Evolutionary conservation across 345 rosid species (phyloP).

Genomic region (Eucalyptus rudis): DNA sequence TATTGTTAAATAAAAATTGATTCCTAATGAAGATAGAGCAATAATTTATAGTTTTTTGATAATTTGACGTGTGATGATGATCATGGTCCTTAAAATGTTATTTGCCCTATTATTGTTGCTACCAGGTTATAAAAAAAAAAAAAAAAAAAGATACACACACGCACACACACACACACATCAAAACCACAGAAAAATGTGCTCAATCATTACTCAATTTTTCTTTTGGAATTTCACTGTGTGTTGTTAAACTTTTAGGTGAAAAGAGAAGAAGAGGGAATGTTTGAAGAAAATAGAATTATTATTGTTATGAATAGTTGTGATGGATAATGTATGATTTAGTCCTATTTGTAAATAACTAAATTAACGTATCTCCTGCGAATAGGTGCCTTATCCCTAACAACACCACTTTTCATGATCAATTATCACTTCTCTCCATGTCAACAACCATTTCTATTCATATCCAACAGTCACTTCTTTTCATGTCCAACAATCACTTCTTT

Average conservation of each 20-base stretch:
- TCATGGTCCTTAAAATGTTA: no score
- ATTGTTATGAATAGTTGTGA: no score
- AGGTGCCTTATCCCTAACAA: background rate
- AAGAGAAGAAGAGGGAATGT: background rate
- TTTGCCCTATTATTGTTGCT: background rate
- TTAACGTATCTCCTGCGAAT: background rate
- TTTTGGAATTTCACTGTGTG: background rate
- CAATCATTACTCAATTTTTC: background rate
- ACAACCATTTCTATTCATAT: background rate
- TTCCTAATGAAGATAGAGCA: background rate
- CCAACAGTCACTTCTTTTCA: background rate
- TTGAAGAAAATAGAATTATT: no score
- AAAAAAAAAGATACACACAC: no score
- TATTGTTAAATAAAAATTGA: no score
- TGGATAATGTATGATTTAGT: no score
- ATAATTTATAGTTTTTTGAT: no score
- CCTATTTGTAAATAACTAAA: no score
- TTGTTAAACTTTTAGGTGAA: no score
- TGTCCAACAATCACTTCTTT: background rate
- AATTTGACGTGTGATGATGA: no score
- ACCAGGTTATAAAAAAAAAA: no score
- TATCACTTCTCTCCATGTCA: background rate
- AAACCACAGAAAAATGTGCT: background rate
- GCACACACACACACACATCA: no score
- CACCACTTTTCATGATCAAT: background rate